phyloP scores from a whole-genome alignment of 495 filamentous ascomycete genomes.

The Cudoniella acicularis region DNA sequence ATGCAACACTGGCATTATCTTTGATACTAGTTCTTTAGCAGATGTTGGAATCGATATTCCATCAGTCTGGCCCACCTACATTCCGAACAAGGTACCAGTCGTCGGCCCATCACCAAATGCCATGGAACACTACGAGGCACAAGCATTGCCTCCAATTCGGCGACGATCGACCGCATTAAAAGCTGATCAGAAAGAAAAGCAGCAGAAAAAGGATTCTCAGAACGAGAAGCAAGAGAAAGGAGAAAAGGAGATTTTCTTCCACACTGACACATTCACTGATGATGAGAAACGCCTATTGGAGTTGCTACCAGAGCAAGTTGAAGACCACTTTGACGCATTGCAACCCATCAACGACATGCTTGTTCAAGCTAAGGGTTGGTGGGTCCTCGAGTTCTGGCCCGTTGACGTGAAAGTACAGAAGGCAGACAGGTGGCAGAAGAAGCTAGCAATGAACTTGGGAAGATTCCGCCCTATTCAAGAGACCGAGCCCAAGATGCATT shows the following conservation, averaged over 20 bases:
- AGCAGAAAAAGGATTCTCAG: not conserved
- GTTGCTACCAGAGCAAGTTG: constrained; percentile 31
- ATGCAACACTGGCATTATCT: constrained; percentile 37
- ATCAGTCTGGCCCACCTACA: constrained; percentile 30
- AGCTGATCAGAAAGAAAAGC: not conserved
- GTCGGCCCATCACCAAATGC: constrained; percentile 23
- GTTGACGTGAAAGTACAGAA: constrained; percentile 27
- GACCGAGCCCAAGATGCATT: constrained; percentile 34
- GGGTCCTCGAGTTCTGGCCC: constrained; percentile 39
- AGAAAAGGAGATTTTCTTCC: not conserved
- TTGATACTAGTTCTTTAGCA: constrained; percentile 27
- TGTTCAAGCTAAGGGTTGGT: constrained; percentile 29
- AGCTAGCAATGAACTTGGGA: constrained; percentile 29
- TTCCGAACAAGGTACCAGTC: constrained; percentile 13
- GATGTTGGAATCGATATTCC: constrained; percentile 32
- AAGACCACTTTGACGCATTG: constrained; percentile 35
- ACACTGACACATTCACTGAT: not conserved
- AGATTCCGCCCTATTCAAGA: constrained; percentile 28
- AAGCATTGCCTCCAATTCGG: constrained; percentile 2
- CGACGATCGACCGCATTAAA: constrained; percentile 12
- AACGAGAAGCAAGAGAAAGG: too few species aligned
- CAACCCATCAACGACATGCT: constrained; percentile 31
- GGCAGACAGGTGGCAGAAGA: constrained; percentile 29
- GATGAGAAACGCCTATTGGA: not conserved
- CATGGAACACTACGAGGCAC: constrained; percentile 25